Percentiles rank a stretch among this genome's conserved stretches.
Evolutionary conservation across 768 basidiomycete species (phyloP).

Genomic region (Mycena capillaripes): DNA sequence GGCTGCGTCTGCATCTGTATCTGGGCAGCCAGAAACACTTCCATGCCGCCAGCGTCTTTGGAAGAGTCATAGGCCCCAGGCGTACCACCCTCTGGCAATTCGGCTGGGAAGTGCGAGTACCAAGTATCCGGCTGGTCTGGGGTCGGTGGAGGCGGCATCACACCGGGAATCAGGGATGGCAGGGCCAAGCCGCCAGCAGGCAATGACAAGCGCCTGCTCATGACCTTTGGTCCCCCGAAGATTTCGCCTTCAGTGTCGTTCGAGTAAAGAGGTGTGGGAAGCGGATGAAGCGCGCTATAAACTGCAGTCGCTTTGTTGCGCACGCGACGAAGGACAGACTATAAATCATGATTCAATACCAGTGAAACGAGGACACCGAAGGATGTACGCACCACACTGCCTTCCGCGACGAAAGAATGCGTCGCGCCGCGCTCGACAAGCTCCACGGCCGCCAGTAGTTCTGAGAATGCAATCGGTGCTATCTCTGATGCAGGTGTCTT

Average conservation of each 20-base stretch:
- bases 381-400: conserved; percentile 3
- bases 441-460: conserved; percentile 57
- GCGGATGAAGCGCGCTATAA: neutral
- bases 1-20: neutral
- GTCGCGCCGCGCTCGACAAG: conserved; percentile 54
- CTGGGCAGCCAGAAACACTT: neutral
- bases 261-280: neutral
- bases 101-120: neutral
- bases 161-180: neutral
- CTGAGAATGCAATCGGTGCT: conserved; percentile 57
- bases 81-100: neutral
- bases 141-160: neutral
- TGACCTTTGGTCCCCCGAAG: neutral
- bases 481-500: conserved; percentile 57
- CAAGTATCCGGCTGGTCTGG: neutral
- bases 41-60: neutral
- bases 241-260: neutral
- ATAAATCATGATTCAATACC: neutral
- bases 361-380: neutral
- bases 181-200: neutral
- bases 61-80: too few relatives aligned
- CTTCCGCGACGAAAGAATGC: conserved; percentile 1
- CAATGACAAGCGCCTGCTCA: neutral
- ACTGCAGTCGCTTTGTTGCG: conserved; percentile 1
- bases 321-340: conserved; percentile 16